Base-by-base conservation (phyloP, 257 asterid species). In the Solanum tacnaense region DNA sequence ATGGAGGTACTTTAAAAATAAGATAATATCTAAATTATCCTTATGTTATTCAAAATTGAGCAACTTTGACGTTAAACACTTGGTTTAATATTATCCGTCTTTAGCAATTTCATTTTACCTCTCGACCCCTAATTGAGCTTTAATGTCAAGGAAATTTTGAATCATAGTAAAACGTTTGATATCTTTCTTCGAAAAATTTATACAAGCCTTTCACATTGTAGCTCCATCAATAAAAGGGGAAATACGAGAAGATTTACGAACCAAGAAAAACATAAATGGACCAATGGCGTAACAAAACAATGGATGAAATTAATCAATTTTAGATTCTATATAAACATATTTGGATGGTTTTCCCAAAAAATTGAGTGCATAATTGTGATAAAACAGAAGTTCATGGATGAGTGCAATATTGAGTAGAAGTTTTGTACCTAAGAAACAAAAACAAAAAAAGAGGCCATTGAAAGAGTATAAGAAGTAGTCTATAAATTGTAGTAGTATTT, bases 171-270 rank as follows among this genome's bases (percentile, higher is more conserved):
- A 76, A n/a, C 0, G 0, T 41, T 41, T 49, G 23, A 3, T n/a
- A 0, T 2, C 2, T 25, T 41, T 41, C 15, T 6, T 13, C 0
- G 3, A 41, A 41, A 1, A 15, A 25, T 2, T 13, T 79, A 6
- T 1, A 44, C 1, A 27, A 11, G 13, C 9, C 3, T 23, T 11
- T 36, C 25, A 25, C n/a, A 0, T 1, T 25, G 7, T 25, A 44
- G 25, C 25, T 41, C 5, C 15, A 78, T 75, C 23, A 39, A 75
- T 75, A 75, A 16, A 12, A 31, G 46, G 13, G 3, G 0, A 34
- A 72, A 34, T 18, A 34, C 2, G 15, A 32, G 25, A 16, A 9
- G n/a, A 68, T 13, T 68, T 68, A 27, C 36, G 15, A 27, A 27
- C 8, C 9, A 7, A 68, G 16, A 27, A 13, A 70, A 70, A 29